Base-by-base conservation (phyloP, 1,139 yeast genomes). In the Hanseniaspora uvarum region DNA sequence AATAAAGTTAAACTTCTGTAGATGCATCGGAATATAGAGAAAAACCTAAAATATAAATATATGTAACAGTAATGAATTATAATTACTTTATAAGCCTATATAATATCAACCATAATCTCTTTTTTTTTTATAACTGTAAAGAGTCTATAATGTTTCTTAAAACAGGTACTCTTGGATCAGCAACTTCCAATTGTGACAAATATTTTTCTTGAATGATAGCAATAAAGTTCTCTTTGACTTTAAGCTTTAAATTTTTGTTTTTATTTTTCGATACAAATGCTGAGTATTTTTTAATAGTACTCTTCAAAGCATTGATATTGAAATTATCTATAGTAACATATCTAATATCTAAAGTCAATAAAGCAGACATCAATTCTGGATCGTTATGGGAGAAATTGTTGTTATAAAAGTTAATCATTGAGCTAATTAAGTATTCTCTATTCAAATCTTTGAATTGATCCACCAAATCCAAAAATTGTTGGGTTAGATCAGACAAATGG, bases 401-500 rank as follows among this genome's bases (percentile, higher is more conserved):
- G 72, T 41, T 47, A 59, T 85, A 68, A 61, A 73, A 77, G 55
- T 73, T 72, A 40, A 86, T 67, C 11, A 86, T 75, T 66, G 86
- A 94, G 57, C 73, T 72, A 59, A 80, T 75, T 61, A 88, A 71
- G 63, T 86, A 77, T 43, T 72, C 76, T 65, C 92, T 78, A 63
- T 86, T 83, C 62, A 88, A 74, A 57, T 79, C 83, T 19, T 73
- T 74, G 66, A 83, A 88, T 58, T 77, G 70, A 63, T 83, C 92
- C 62, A 88, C 73, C 18, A 86, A 65, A 1, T 62, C 62, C 58
- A 88, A 70, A 56, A 80, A 77, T 51, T 71, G 71, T 39, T 67
- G 61, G 0, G 79, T 72, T 44, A 79, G 67, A 10, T 70, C 72
- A 60, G 75, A 73, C 16, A 74, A 63, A 58, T 72, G 76, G 26